Evolutionary conservation across 108 stramenopile genomes (phyloP).

Genomic region (Pelagomonas calceolata): DNA sequence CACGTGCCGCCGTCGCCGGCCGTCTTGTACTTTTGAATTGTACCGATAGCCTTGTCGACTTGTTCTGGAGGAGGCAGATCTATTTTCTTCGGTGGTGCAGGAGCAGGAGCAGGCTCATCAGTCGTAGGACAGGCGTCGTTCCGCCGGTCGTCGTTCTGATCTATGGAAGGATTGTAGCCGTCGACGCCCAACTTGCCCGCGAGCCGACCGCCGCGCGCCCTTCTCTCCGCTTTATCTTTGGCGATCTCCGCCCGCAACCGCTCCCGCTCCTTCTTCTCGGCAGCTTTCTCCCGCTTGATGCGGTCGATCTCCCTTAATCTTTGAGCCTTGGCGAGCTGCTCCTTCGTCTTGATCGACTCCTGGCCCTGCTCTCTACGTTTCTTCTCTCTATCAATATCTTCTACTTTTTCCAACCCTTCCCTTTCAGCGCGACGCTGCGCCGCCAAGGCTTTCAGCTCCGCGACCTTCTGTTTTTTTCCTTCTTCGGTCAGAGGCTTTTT

Average conservation of each 20-base stretch:
- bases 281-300: constrained; percentile 25
- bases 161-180: constrained; percentile 29
- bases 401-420: constrained; percentile 31
- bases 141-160: neutral
- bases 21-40: constrained; percentile 25
- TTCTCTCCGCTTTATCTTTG: constrained; percentile 37
- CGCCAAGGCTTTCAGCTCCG: constrained; percentile 24
- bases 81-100: neutral
- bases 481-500: constrained; percentile 33
- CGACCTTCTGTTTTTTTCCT: constrained; percentile 29
- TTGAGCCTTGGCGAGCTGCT: constrained; percentile 33
- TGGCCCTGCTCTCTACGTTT: constrained; percentile 18
- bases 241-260: constrained; percentile 41
- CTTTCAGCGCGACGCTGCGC: constrained; percentile 27
- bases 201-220: constrained; percentile 29
- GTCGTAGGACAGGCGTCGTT: neutral
- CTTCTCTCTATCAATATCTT: constrained; percentile 24
- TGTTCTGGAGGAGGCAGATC: constrained; percentile 10
- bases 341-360: constrained; percentile 21
- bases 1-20: constrained; percentile 37
- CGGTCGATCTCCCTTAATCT: constrained; percentile 22
- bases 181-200: constrained; percentile 32
- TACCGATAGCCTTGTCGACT: constrained; percentile 26
- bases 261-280: constrained; percentile 23
- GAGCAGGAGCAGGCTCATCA: neutral